These are phyloP conservation scores for Monilinia polystroma DNA, from an alignment of 2,329 filamentous ascomycete species.

Conservation along the genomic window DNA sequence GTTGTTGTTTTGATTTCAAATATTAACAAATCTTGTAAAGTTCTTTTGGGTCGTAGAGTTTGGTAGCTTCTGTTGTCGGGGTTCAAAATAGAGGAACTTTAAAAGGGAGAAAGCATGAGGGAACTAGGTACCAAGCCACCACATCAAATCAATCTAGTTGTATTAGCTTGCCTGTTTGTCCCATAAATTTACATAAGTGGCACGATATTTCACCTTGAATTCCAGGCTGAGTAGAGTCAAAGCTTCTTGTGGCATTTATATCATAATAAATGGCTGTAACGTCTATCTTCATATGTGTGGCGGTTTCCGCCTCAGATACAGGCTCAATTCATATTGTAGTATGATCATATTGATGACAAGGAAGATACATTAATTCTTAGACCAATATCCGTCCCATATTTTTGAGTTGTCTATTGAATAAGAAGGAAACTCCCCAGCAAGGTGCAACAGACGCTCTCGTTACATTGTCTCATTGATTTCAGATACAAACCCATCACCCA, in stretches of 20 bases:
- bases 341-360: not conserved
- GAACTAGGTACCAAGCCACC: not conserved
- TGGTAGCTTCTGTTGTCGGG: not conserved
- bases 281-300: not conserved
- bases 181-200: not conserved
- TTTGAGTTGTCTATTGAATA: not conserved
- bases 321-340: not conserved
- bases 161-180: not conserved
- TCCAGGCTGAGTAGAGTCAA: not conserved
- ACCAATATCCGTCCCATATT: not conserved
- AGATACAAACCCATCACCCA: not conserved
- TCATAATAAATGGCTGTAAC: not conserved
- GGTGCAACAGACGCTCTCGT: not conserved
- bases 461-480: not conserved
- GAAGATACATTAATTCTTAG: not conserved
- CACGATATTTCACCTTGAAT: not conserved
- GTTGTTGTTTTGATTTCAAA: not conserved
- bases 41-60: not conserved
- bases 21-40: not conserved
- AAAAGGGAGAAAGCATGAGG: not conserved
- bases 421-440: not conserved
- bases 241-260: not conserved
- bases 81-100: not conserved
- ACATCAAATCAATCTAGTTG: not conserved
- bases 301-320: not conserved